Evolutionary conservation across 495 filamentous ascomycete genomes (phyloP).

Genomic region (Xylaria sp.): DNA sequence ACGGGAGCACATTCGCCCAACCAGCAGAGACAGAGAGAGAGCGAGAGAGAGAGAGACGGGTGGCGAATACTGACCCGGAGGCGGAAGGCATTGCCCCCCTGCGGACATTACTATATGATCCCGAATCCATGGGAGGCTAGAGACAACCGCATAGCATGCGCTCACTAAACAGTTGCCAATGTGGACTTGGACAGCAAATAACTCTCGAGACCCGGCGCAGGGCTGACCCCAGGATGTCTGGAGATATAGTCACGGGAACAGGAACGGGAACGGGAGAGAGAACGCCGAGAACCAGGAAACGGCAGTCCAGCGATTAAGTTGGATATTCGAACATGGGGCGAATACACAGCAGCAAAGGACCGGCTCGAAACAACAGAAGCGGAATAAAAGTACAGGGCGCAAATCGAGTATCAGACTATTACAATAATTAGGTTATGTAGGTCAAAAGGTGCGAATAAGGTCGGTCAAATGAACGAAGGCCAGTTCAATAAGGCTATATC

Average conservation of each 20-base stretch:
- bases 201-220: too few species aligned
- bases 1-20: neutral
- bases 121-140: constrained; percentile 39
- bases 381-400: constrained; percentile 9
- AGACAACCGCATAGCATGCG: constrained; percentile 13
- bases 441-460: constrained; percentile 3
- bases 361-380: neutral
- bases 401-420: constrained; percentile 3
- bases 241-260: neutral
- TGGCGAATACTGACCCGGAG: constrained; percentile 32
- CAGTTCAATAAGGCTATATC: neutral
- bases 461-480: neutral
- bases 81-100: constrained; percentile 37
- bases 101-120: constrained; percentile 40
- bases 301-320: constrained; percentile 3
- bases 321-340: constrained; percentile 6
- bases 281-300: neutral
- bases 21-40: neutral
- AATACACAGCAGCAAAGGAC: neutral
- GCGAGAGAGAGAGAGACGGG: neutral
- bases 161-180: neutral
- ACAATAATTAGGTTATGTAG: neutral
- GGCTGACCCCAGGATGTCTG: neutral
- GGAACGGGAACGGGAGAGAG: neutral
- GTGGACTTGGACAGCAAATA: neutral